Evolutionary conservation across 768 basidiomycete species (phyloP).

Genomic region (Pholiota conissans): DNA sequence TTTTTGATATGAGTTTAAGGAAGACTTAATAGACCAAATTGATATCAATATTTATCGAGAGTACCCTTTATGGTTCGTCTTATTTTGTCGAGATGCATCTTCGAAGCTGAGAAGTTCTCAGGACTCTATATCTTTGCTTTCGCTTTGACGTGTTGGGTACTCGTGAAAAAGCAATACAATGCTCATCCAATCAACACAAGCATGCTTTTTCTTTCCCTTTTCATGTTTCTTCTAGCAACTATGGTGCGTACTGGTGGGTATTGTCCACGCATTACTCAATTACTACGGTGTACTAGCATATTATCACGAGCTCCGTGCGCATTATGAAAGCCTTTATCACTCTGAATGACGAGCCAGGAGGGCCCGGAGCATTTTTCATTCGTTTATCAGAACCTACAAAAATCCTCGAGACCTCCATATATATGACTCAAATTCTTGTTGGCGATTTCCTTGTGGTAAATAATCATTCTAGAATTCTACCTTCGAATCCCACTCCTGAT

Average conservation of each 20-base stretch:
- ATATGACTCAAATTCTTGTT: background rate
- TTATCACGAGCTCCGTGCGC: background rate
- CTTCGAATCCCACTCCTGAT: background rate
- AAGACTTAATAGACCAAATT: background rate
- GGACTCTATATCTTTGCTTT: background rate
- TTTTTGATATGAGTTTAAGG: too few relatives aligned
- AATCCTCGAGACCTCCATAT: background rate
- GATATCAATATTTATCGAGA: background rate
- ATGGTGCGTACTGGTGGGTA: background rate
- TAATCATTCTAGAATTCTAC: background rate
- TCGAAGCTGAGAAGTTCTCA: background rate
- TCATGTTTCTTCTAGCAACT: background rate
- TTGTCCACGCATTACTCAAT: background rate
- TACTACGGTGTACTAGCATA: background rate
- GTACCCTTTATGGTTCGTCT: background rate
- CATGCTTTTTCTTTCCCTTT: background rate
- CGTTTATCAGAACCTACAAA: background rate
- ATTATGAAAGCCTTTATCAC: background rate
- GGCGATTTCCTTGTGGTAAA: background rate
- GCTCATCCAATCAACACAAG: background rate
- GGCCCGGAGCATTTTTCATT: background rate
- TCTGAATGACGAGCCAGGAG: background rate
- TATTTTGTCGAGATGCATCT: background rate
- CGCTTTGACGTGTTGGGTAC: background rate
- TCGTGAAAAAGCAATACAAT: background rate